phyloP scores from a whole-genome alignment of 306 rosid species.

The Astragalus membranaceus region DNA sequence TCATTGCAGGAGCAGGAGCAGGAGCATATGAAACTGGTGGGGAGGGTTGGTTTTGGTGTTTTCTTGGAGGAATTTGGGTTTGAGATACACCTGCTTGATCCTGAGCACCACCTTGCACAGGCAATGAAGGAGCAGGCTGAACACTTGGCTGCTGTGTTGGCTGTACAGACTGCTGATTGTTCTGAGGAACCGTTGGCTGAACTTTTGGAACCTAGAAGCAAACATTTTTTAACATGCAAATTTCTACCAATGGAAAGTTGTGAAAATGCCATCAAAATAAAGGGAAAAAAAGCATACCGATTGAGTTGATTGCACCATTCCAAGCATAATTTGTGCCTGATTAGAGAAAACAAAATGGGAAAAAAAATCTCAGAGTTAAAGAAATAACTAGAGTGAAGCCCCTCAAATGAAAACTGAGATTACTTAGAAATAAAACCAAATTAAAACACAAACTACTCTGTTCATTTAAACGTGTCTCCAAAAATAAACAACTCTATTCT shows the following conservation, averaged over 20 bases:
- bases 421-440: not conserved
- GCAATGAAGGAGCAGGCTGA: constrained; percentile 47
- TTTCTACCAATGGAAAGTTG: not conserved
- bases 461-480: not conserved
- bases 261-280: not conserved
- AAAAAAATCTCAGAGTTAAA: constrained; percentile 14
- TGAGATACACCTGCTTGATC: constrained; percentile 68
- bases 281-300: constrained; percentile 36
- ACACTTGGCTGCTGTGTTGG: constrained; percentile 41
- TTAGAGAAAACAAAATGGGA: constrained; percentile 16
- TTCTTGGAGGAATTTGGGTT: constrained; percentile 46
- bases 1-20: constrained; percentile 54
- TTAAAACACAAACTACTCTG: not conserved
- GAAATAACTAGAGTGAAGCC: not conserved
- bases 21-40: constrained; percentile 51
- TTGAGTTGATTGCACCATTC: constrained; percentile 93
- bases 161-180: constrained; percentile 50
- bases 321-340: constrained; percentile 98
- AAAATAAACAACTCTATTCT: not conserved
- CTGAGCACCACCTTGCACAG: constrained; percentile 46
- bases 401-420: not conserved
- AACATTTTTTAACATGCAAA: constrained; percentile 8
- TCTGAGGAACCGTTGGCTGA: constrained; percentile 56
- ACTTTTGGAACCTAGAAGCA: constrained; percentile 60
- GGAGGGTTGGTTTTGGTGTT: constrained; percentile 61